Evolutionary conservation across 2,329 filamentous ascomycete species (phyloP), one percentile per base, ranked within the genome.

Genomic region (Periglandula ipomoeae): DNA sequence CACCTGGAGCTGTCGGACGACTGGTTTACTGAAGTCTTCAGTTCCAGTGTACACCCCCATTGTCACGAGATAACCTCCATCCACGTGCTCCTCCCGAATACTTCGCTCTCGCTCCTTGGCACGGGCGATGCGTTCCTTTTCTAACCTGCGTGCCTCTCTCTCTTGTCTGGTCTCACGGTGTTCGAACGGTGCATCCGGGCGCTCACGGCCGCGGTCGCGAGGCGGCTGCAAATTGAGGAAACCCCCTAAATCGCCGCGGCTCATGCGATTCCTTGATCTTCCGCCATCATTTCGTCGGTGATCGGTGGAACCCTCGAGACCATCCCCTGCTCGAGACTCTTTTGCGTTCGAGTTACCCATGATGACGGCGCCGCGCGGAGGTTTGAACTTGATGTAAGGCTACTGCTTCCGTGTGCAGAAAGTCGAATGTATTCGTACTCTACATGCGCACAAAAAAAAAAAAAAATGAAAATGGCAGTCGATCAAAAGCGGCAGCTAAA

Each of bases 41-140:
- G 82, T 73, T 0, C 91, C 90, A 20, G 88, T 91, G 62, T 98
- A 98, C 44, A 90, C 87, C 32, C 93, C 93, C 62, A 95, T 80
- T 0, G 93, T 98, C 27, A 98, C 93, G 43, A 98, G 71, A 69
- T 84, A 98, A 20, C 93, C 93, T 19, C 93, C 93, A 66, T 98
- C 93, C 3, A 97, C 86, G 64, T 90, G 82, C 63, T 98, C 93
- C 59, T 96, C 90, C 54, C 76, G 82, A 70, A 97, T 82, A 61
- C 93, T 98, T 55, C 86, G 79, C 65, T 95, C 90, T 43, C 93
- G 81, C 65, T 98, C 93, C 64, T 89, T 89, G 39, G 85, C 69
- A 50, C 93, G 77, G 34, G 79, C 75, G 15, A 78, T 72, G 41
- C 88, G 82, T 65, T 97, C 91, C 60, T 82, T 85, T 65, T 96